phyloP scores from a whole-genome alignment of 2,329 filamentous ascomycete species.

The Colletotrichum godetiae region DNA sequence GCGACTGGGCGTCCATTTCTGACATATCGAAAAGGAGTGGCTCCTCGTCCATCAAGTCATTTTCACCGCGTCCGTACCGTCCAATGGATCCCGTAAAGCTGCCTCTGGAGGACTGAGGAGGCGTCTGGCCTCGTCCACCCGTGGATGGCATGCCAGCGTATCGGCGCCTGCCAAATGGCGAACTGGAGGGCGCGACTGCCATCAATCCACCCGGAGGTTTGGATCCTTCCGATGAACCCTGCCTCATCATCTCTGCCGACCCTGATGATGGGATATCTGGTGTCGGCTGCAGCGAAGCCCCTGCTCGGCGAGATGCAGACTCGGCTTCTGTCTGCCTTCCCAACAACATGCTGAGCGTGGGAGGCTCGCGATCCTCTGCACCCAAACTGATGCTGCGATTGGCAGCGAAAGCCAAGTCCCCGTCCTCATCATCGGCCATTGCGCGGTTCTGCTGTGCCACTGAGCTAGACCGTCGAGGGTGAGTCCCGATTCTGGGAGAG shows the following conservation, averaged over 20 bases:
- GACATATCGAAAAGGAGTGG: conserved; percentile 79
- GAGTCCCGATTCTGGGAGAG: conserved; percentile 70
- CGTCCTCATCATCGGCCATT: conserved; percentile 67
- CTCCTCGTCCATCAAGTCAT: conserved; percentile 71
- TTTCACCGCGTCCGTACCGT: conserved; percentile 54
- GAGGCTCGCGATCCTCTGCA: conserved; percentile 71
- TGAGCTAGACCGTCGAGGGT: conserved; percentile 74
- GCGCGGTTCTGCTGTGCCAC: conserved; percentile 72
- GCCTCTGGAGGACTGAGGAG: conserved; percentile 57
- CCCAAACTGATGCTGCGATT: conserved; percentile 77
- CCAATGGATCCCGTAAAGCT: conserved; percentile 56
- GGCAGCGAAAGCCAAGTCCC: conserved; percentile 68
- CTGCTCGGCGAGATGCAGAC: conserved; percentile 34
- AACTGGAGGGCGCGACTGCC: conserved; percentile 51
- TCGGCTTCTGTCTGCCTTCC: conserved; percentile 56
- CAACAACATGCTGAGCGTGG: conserved; percentile 73
- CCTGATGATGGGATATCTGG: conserved; percentile 53
- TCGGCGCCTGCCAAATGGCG: conserved; percentile 58
- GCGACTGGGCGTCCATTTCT: conserved; percentile 71
- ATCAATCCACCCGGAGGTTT: conserved; percentile 59
- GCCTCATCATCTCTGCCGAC: conserved; percentile 52
- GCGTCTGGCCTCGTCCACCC: conserved; percentile 53
- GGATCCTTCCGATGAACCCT: conserved; percentile 55
- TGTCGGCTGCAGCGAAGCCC: conserved; percentile 51
- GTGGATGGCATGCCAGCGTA: conserved; percentile 54